Base-by-base conservation (phyloP, 2,329 filamentous ascomycete genomes). In the Fusarium citri region DNA sequence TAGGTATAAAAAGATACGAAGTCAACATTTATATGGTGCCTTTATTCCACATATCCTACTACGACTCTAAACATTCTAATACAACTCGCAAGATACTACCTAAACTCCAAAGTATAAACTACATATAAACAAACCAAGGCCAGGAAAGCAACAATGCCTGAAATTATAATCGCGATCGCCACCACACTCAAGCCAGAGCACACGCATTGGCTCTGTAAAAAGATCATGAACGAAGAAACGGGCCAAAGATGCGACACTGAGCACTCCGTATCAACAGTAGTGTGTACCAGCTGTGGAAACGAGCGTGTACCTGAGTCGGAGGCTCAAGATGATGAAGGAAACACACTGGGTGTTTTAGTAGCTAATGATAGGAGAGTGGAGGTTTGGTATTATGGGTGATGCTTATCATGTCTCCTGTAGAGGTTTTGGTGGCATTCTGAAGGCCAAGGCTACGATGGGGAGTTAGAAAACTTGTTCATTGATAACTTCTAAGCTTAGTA, bases 161-260 rank as follows among this genome's bases (percentile, higher is more conserved):
- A 20, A 1, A 11, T 16, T 20, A 1, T 34, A 4, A 20, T 28
- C 3, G 18, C 4, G 6, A 1, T 34, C 15, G 2, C 31, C n/a
- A 22, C 26, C 6, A 3, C 2, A 5, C 9, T 6, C 20, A 31
- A 15, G 22, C 28, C 30, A 6, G 22, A 37, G 8, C 48, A 50
- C 8, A 37, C 31, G 0, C 31, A 50, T 2, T 50, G 48, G 30
- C 22, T 16, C 6, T 37, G 48, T 8, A 25, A 4, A 2, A 15
- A 34, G 0, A 16, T 23, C 20, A 23, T 11, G 5, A 10, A 37
- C 18, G 8, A 8, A 4, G 7, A 8, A 4, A 34, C 30, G 7
- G 9, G 11, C 15, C 20, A 18, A 12, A 14, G 3, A 23, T 50
- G 28, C 1, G 12, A n/a, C 4, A 34, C 11, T 3, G 15, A 11